Percentiles rank a stretch among this genome's conserved stretches.
Conservation (phyloP, 1,284 basidiomycete genomes). For the Cryptococcus jaspeensis region DNA sequence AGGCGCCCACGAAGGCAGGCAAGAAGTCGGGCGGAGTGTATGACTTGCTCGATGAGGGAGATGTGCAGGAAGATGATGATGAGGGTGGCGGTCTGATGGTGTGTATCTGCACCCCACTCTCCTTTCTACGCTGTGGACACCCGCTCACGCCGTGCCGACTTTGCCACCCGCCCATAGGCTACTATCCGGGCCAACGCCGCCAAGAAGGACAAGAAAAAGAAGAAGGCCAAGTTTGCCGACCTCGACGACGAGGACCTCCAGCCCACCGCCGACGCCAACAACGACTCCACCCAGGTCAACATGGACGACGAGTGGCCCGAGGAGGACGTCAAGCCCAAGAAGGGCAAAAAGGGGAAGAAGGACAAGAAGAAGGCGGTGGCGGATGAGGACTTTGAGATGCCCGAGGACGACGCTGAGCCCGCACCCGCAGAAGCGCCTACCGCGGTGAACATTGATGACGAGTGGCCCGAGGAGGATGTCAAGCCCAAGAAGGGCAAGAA, state of each 20-base stretch:
- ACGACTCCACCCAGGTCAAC: conserved; percentile 20
- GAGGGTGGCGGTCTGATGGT: conserved; percentile 82
- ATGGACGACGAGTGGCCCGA: conserved; percentile 51
- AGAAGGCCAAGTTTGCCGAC: conserved; percentile 18
- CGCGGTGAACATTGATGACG: conserved; percentile 40
- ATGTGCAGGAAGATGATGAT: conserved; percentile 62
- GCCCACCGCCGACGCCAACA: conserved; percentile 27
- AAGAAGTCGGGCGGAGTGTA: conserved; percentile 47
- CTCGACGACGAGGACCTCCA: conserved; percentile 31
- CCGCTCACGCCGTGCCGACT: background rate
- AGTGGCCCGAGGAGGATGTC: conserved; percentile 52
- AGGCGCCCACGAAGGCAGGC: conserved; percentile 60
- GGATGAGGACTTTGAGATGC: conserved; percentile 19
- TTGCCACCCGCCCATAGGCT: conserved; percentile 10
- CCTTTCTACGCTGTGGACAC: background rate
- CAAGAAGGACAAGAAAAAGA: conserved; percentile 43
- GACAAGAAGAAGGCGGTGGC: conserved; percentile 26
- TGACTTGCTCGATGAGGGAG: conserved; percentile 49
- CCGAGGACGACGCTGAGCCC: conserved; percentile 21
- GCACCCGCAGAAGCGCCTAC: conserved; percentile 15
- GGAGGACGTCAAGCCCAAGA: conserved; percentile 51
- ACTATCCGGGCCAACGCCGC: conserved; percentile 29
- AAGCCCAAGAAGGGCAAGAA: conserved; percentile 55
- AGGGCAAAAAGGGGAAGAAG: conserved; percentile 53
- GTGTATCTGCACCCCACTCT: conserved; percentile 43